Percentiles rank a stretch among this genome's conserved stretches.
Evolutionary conservation across 2,329 filamentous ascomycete species (phyloP).

Genomic region (Pseudocercospora musae): DNA sequence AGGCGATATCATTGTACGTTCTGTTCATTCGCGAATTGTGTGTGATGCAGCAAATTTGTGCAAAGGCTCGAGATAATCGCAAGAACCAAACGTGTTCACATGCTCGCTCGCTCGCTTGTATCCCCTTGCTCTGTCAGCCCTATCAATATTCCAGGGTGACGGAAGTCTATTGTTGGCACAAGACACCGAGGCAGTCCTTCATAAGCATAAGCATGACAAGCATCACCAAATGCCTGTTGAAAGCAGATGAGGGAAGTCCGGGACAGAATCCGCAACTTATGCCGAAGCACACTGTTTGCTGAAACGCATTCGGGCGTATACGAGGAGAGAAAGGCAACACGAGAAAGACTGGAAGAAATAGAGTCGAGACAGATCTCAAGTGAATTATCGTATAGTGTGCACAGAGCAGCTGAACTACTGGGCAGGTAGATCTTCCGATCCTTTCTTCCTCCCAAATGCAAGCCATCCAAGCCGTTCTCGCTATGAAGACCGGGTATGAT

Average conservation of each 20-base stretch:
- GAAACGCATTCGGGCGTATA: no score
- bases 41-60: not conserved
- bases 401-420: not conserved
- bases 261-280: no score
- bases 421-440: not conserved
- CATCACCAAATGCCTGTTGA: no score
- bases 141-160: not conserved
- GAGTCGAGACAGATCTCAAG: not conserved
- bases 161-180: not conserved
- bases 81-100: not conserved
- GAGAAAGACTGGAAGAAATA: not conserved
- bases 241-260: not conserved
- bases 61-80: not conserved
- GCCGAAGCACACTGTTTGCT: no score
- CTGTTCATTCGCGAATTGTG: not conserved
- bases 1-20: not conserved
- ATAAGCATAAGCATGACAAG: not conserved
- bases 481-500: slow-evolving; percentile 16
- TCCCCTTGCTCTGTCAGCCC: not conserved
- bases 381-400: not conserved
- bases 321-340: not conserved
- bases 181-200: not conserved
- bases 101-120: not conserved
- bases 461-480: slow-evolving; percentile 16
- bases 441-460: not conserved